Evolutionary conservation across 805 yeast species (phyloP).

Genomic region (Wickerhamomyces strasburgensis): DNA sequence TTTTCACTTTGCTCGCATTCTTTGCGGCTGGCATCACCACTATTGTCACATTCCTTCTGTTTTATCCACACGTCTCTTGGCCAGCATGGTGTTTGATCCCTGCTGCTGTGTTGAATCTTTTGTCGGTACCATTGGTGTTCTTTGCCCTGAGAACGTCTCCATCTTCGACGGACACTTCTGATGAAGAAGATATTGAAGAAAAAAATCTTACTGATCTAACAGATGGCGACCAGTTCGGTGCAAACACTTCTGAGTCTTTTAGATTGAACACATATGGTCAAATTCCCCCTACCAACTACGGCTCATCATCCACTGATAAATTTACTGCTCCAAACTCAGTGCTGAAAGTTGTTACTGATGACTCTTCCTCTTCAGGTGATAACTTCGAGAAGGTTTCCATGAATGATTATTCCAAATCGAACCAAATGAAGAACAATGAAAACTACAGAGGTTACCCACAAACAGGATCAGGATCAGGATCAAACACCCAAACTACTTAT

Average conservation of each 20-base stretch:
- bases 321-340: constrained; percentile 10
- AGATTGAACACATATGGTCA: constrained; percentile 11
- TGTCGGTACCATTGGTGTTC: constrained; percentile 46
- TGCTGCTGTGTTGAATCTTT: constrained; percentile 52
- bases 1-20: constrained; percentile 46
- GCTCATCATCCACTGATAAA: constrained; percentile 12
- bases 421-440: constrained; percentile 5
- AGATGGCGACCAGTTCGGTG: constrained; percentile 18
- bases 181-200: constrained; percentile 12
- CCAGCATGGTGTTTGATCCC: constrained; percentile 70
- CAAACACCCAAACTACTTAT: neutral
- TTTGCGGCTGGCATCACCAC: constrained; percentile 50
- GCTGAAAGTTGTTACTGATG: constrained; percentile 22
- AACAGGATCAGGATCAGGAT: neutral
- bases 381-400: constrained; percentile 21
- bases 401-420: constrained; percentile 20
- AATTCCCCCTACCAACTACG: constrained; percentile 2
- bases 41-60: constrained; percentile 50
- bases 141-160: constrained; percentile 29
- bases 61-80: constrained; percentile 65
- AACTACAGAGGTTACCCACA: constrained; percentile 12
- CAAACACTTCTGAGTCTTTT: constrained; percentile 9
- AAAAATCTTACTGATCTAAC: constrained; percentile 23
- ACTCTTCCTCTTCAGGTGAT: constrained; percentile 20
- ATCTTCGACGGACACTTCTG: constrained; percentile 5